Evolutionary conservation across 2,329 filamentous ascomycete species (phyloP).

Genomic region (Diaporthe ilicicola): DNA sequence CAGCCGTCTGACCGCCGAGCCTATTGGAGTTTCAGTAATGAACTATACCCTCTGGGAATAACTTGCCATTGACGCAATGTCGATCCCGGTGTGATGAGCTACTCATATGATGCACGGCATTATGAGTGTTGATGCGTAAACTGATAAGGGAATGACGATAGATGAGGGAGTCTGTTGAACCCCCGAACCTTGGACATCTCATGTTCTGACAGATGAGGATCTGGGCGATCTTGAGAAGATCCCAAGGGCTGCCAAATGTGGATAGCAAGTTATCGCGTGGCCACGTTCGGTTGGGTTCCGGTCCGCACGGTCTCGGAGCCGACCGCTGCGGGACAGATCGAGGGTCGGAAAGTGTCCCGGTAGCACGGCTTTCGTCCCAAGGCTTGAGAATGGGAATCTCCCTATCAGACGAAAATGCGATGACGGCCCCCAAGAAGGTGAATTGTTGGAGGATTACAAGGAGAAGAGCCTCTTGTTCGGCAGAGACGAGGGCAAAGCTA

Average conservation of each 20-base stretch:
- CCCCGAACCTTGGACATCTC: background rate
- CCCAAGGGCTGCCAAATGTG: background rate
- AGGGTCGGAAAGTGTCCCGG: background rate
- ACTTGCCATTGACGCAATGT: slow-evolving; percentile 15
- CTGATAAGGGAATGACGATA: background rate
- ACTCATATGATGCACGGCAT: slow-evolving; percentile 2
- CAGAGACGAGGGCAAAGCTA: background rate
- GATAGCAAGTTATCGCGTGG: background rate
- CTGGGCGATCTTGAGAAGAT: background rate
- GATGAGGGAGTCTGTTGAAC: background rate
- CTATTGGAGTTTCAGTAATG: slow-evolving; percentile 2
- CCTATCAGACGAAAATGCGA: background rate
- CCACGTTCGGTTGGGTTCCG: background rate
- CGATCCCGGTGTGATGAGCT: slow-evolving; percentile 20
- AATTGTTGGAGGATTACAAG: background rate
- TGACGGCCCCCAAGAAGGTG: background rate
- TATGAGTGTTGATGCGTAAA: background rate
- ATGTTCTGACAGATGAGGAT: no score
- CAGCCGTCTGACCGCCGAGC: slow-evolving; percentile 20
- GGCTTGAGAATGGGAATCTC: background rate
- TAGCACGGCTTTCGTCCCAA: background rate
- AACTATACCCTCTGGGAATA: slow-evolving; percentile 8
- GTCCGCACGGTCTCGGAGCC: background rate
- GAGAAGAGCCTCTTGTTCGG: background rate
- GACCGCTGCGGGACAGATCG: background rate